These are phyloP conservation scores for Diutina sp. DNA, from an alignment of 1,139 yeast genomes.

Conservation along the genomic window DNA sequence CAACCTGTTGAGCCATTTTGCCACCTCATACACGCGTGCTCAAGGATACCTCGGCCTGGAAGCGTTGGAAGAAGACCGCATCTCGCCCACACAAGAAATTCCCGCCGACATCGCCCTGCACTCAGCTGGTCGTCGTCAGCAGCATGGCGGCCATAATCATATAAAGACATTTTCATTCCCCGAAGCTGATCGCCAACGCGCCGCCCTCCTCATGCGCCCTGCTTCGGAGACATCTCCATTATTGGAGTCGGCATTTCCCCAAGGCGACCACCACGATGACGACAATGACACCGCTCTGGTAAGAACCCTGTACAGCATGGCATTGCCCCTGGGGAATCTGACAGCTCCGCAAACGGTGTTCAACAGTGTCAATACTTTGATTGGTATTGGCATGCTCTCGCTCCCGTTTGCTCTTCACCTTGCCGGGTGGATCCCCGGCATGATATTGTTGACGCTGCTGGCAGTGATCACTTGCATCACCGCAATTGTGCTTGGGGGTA, in stretches of 20 bases:
- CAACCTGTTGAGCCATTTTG: conserved; percentile 66
- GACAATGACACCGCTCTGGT: background rate
- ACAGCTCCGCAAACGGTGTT: conserved; percentile 83
- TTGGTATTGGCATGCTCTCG: conserved; percentile 80
- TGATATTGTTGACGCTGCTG: conserved; percentile 35
- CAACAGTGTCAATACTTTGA: conserved; percentile 73
- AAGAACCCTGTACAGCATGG: background rate
- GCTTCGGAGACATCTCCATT: background rate
- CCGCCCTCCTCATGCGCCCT: background rate
- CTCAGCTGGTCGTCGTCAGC: background rate
- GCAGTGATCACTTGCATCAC: conserved; percentile 58
- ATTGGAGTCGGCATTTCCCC: background rate
- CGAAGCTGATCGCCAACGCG: background rate
- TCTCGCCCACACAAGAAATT: background rate
- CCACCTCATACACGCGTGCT: conserved; percentile 68
- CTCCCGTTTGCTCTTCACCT: conserved; percentile 69
- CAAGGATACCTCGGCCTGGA: conserved; percentile 37
- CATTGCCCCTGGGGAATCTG: background rate
- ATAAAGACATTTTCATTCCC: background rate
- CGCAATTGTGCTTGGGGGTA: conserved; percentile 37
- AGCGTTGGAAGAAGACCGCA: conserved; percentile 9
- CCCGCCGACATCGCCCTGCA: background rate
- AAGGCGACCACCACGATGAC: background rate
- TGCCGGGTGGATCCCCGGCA: conserved; percentile 73
- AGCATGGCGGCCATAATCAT: background rate